Percentiles rank a stretch among this genome's conserved stretches.
phyloP scores from a whole-genome alignment of 2,329 filamentous ascomycete species.

The Fusarium guadeloupense region DNA sequence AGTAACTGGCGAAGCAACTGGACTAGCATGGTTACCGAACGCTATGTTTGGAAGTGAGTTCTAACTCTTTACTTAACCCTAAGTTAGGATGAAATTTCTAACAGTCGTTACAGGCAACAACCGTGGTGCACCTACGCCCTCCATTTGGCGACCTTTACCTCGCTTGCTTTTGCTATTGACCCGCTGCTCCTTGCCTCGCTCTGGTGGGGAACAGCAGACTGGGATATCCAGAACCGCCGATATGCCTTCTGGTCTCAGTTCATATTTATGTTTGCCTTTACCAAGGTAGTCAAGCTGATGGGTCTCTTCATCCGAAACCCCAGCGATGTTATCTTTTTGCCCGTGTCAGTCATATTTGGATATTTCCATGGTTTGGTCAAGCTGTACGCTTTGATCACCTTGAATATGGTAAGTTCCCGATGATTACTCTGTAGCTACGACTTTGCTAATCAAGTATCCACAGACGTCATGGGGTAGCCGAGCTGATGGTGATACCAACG shows the following conservation, averaged over 20 bases:
- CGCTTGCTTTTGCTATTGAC: slow-evolving; percentile 83
- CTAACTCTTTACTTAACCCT: background rate
- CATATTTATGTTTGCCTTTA: slow-evolving; percentile 80
- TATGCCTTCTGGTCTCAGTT: slow-evolving; percentile 70
- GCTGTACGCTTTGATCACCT: slow-evolving; percentile 83
- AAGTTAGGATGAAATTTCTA: slow-evolving; percentile 24
- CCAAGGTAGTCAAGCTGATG: slow-evolving; percentile 90
- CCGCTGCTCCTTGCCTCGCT: slow-evolving; percentile 74
- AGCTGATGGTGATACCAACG: slow-evolving; percentile 87
- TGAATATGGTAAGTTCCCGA: slow-evolving; percentile 75
- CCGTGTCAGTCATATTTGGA: slow-evolving; percentile 88
- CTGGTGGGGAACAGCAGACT: slow-evolving; percentile 72
- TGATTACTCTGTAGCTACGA: background rate
- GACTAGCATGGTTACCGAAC: slow-evolving; percentile 85
- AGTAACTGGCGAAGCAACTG: slow-evolving; percentile 99
- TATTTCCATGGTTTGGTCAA: slow-evolving; percentile 95
- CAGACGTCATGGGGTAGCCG: slow-evolving; percentile 97
- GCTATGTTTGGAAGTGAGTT: slow-evolving; percentile 87
- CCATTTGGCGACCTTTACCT: slow-evolving; percentile 91
- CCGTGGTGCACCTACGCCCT: slow-evolving; percentile 94
- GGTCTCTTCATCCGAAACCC: slow-evolving; percentile 88
- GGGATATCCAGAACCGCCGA: slow-evolving; percentile 62
- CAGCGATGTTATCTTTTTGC: slow-evolving; percentile 79
- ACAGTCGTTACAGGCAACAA: slow-evolving; percentile 73
- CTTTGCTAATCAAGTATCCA: slow-evolving; percentile 19